A percentile compares a stretch with the other conserved stretches of the same genome.
phyloP scores from a whole-genome alignment of 768 basidiomycete species.

The Mycena belliarum region DNA sequence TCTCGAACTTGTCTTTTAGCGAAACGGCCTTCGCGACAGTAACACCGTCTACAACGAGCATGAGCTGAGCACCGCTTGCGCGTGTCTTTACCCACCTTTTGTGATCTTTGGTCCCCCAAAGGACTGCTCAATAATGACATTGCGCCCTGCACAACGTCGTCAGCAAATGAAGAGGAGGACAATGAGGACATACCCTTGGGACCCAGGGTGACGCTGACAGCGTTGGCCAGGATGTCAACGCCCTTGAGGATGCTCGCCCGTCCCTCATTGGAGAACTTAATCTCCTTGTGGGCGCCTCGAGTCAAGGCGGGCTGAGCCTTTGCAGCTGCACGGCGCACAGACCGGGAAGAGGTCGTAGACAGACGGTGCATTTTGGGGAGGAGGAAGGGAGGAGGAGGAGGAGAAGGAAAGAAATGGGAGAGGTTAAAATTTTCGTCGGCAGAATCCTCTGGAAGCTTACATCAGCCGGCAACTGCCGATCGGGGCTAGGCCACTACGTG shows the following conservation, averaged over 20 bases:
- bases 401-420: too few species aligned
- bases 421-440: too few species aligned
- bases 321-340: slow-evolving; percentile 66
- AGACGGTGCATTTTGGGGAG: slow-evolving; percentile 68
- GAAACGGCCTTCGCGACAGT: slow-evolving; percentile 95
- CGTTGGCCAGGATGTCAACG: slow-evolving; percentile 95
- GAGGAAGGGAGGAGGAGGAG: neutral
- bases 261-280: slow-evolving; percentile 95
- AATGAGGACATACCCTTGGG: slow-evolving; percentile 71
- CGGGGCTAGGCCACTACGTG: too few species aligned
- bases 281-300: slow-evolving; percentile 91
- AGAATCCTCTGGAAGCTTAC: too few species aligned
- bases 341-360: slow-evolving; percentile 63
- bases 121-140: slow-evolving; percentile 97
- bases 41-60: slow-evolving; percentile 68
- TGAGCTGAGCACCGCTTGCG: slow-evolving; percentile 4
- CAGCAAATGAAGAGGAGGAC: neutral
- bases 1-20: slow-evolving; percentile 98
- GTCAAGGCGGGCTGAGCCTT: slow-evolving; percentile 54
- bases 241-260: slow-evolving; percentile 92
- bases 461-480: too few species aligned
- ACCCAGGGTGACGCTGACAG: slow-evolving; percentile 93
- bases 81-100: slow-evolving; percentile 59
- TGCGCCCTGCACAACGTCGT: slow-evolving; percentile 61
- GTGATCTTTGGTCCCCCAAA: slow-evolving; percentile 93